Conservation (phyloP, 441 rosid species). For the Sinapis alba region DNA sequence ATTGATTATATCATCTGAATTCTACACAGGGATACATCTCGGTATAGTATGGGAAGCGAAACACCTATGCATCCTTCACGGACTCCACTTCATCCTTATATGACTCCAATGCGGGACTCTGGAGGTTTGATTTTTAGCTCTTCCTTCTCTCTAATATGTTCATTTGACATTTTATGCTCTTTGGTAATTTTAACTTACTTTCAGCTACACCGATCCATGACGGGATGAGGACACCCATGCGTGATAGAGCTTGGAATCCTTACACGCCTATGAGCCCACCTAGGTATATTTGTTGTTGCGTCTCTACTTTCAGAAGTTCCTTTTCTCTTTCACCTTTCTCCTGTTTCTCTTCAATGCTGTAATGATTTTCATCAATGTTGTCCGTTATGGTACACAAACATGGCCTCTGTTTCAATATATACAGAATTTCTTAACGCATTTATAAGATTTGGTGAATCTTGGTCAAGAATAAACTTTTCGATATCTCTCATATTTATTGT, state of each 20-base stretch:
- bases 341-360: not conserved
- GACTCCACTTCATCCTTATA: conserved; percentile 90
- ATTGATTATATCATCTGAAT: conserved; percentile 24
- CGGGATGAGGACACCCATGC: conserved; percentile 99
- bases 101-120: conserved; percentile 96
- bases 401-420: not conserved
- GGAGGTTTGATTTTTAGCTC: conserved; percentile 55
- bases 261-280: conserved; percentile 97
- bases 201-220: conserved; percentile 96
- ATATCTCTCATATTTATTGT: conserved; percentile 13
- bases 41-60: conserved; percentile 98
- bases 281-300: conserved; percentile 52
- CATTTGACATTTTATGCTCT: not conserved
- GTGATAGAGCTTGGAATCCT: conserved; percentile 98
- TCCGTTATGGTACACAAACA: not conserved
- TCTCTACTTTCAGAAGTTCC: conserved; percentile 1
- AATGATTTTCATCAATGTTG: not conserved
- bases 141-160: not conserved
- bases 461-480: not conserved
- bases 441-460: not conserved
- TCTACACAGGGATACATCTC: conserved; percentile 60
- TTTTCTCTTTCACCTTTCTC: conserved; percentile 6
- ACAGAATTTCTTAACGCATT: not conserved
- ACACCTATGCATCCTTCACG: conserved; percentile 98
- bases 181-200: conserved; percentile 15